Evolutionary conservation across 2,329 filamentous ascomycete species (phyloP).

Genomic region (Lasiodiplodia gonubiensis): DNA sequence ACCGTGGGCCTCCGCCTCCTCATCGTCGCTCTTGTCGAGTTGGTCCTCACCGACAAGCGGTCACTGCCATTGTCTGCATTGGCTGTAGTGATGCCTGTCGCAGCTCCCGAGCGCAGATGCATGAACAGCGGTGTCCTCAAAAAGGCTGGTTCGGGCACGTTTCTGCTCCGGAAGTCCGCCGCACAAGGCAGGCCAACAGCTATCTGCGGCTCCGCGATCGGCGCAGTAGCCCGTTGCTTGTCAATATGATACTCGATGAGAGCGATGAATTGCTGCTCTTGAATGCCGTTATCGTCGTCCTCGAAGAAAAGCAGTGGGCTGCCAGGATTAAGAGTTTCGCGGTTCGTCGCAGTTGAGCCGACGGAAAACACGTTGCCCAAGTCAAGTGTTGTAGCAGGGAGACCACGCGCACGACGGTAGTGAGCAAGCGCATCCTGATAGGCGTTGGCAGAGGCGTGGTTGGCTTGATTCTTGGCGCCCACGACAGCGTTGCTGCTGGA

Average conservation of each 20-base stretch:
- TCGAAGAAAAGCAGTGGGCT: conserved; percentile 16
- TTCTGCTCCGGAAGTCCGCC: conserved; percentile 32
- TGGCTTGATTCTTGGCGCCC: conserved; percentile 32
- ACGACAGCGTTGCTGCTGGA: conserved; percentile 31
- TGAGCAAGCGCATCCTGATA: conserved; percentile 41
- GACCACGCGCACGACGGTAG: conserved; percentile 32
- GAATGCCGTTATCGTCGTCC: conserved; percentile 30
- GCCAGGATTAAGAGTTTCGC: conserved; percentile 12
- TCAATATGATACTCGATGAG: conserved; percentile 35
- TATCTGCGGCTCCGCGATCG: conserved; percentile 31
- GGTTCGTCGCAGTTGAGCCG: conserved; percentile 30
- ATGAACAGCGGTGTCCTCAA: conserved; percentile 28
- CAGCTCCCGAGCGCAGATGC: conserved; percentile 30
- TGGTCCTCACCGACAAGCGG: conserved; percentile 19
- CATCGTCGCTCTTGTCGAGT: conserved; percentile 2
- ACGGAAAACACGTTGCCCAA: conserved; percentile 38
- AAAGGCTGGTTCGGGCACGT: conserved; percentile 32
- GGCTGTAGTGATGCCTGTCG: not conserved
- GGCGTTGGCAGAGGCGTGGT: conserved; percentile 39
- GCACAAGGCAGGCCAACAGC: conserved; percentile 33
- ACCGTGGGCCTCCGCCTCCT: conserved; percentile 4
- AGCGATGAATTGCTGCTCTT: conserved; percentile 33
- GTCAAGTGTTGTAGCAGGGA: conserved; percentile 29
- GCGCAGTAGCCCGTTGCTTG: conserved; percentile 15
- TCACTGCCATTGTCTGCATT: conserved; percentile 2